Percentiles rank a stretch among this genome's conserved stretches.
These are phyloP conservation scores for Pseudogymnoascus sp. DNA, from an alignment of 2,329 filamentous ascomycete species.

Conservation along the genomic window DNA sequence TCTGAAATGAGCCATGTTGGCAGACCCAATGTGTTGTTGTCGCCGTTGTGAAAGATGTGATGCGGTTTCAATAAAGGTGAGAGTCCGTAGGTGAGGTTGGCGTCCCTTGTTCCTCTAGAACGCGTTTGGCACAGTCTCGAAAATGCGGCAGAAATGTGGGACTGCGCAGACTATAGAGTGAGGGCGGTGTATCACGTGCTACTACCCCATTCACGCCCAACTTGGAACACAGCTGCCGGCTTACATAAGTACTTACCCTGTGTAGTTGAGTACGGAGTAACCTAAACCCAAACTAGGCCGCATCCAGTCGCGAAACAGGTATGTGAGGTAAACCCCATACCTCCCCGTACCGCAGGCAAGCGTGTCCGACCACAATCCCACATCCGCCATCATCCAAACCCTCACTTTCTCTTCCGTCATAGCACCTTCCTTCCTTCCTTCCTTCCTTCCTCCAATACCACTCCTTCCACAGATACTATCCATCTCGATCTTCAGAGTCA, in stretches of 20 bases:
- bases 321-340: slow-evolving; percentile 6
- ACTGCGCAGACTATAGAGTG: neutral
- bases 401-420: slow-evolving; percentile 20
- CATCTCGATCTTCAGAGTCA: slow-evolving; percentile 15
- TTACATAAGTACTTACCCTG: neutral
- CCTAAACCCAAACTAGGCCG: neutral
- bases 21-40: neutral
- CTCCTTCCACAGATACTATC: slow-evolving; percentile 21
- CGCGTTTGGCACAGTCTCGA: neutral
- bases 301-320: slow-evolving; percentile 2
- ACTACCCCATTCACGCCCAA: neutral
- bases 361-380: slow-evolving; percentile 6
- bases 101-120: neutral
- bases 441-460: slow-evolving; percentile 29
- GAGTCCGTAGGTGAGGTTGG: neutral
- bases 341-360: slow-evolving; percentile 3
- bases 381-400: slow-evolving; percentile 2
- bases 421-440: slow-evolving; percentile 37
- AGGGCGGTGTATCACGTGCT: neutral
- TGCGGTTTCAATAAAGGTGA: neutral
- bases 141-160: slow-evolving; percentile 2
- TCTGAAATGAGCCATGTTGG: neutral
- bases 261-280: neutral
- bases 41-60: neutral
- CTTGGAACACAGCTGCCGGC: neutral